A percentile compares a stretch with the other conserved stretches of the same genome.
These are phyloP conservation scores for Cercospora zeae-maydis DNA, from an alignment of 2,329 filamentous ascomycete genomes.

Conservation along the genomic window DNA sequence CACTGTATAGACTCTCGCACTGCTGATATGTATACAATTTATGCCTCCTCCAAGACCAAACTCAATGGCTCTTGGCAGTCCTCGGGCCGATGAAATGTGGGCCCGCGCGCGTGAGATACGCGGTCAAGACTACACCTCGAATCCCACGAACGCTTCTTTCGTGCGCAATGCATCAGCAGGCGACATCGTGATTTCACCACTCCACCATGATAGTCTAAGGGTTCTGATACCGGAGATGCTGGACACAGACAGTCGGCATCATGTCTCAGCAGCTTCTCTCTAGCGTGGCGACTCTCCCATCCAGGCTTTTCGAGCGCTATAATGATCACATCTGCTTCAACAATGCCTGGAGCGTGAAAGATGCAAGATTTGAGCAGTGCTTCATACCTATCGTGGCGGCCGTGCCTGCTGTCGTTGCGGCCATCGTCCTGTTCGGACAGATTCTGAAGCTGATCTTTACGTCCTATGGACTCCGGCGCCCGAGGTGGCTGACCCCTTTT, in stretches of 20 bases:
- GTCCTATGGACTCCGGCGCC: slow-evolving; percentile 33
- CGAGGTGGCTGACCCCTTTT: slow-evolving; percentile 53
- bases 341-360: slow-evolving; percentile 34
- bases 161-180: background rate
- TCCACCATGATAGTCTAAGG: background rate
- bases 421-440: slow-evolving; percentile 39
- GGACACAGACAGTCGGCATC: background rate
- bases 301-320: background rate
- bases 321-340: slow-evolving; percentile 25
- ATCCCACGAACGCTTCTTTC: background rate
- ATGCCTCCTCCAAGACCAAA: background rate
- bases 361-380: slow-evolving; percentile 41
- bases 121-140: background rate
- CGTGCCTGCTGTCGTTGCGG: slow-evolving; percentile 39
- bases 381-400: slow-evolving; percentile 41
- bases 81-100: background rate
- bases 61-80: background rate
- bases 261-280: slow-evolving; percentile 5
- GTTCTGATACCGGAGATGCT: background rate
- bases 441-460: slow-evolving; percentile 32
- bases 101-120: background rate
- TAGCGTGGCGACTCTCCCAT: background rate
- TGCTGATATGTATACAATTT: background rate
- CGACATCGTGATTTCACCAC: background rate
- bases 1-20: background rate